A percentile compares a stretch with the other conserved stretches of the same genome.
These are phyloP conservation scores for Phlebopus sp. DNA, from an alignment of 1,284 basidiomycete genomes.

Conservation along the genomic window DNA sequence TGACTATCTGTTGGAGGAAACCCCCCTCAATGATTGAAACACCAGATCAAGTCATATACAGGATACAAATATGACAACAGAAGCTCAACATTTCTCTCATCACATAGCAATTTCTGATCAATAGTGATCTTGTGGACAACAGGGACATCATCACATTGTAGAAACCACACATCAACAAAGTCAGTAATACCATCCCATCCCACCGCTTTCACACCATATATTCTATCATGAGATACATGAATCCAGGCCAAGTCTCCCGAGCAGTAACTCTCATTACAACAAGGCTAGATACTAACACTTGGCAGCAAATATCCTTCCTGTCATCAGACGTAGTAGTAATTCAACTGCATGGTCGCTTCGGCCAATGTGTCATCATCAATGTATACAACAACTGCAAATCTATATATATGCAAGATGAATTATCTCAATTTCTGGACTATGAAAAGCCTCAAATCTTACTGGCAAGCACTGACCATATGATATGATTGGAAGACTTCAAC, in stretches of 20 bases:
- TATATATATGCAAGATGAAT: constrained; percentile 7
- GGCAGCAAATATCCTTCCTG: constrained; percentile 1
- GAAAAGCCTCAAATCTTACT: neutral
- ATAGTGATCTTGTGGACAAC: constrained; percentile 5
- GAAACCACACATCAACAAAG: constrained; percentile 33
- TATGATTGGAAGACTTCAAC: constrained; percentile 50
- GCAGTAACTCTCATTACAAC: constrained; percentile 31
- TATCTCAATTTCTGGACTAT: no score
- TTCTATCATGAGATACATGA: constrained; percentile 14
- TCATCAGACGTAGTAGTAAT: constrained; percentile 31
- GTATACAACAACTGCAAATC: constrained; percentile 35
- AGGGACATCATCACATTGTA: constrained; percentile 33
- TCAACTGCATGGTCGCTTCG: constrained; percentile 11
- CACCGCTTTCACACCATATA: constrained; percentile 28
- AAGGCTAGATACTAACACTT: constrained; percentile 1
- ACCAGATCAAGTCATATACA: no score
- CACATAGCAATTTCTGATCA: constrained; percentile 20
- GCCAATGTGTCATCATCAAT: constrained; percentile 30
- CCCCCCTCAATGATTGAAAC: no score
- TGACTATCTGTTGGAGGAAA: no score
- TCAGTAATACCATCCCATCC: constrained; percentile 14
- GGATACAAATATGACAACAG: constrained; percentile 26
- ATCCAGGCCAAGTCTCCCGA: constrained; percentile 13
- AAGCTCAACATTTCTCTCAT: constrained; percentile 30
- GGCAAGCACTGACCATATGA: constrained; percentile 12